Conservation (phyloP, 2,329 filamentous ascomycete genomes). For the Aspergillus pseudoterreus region DNA sequence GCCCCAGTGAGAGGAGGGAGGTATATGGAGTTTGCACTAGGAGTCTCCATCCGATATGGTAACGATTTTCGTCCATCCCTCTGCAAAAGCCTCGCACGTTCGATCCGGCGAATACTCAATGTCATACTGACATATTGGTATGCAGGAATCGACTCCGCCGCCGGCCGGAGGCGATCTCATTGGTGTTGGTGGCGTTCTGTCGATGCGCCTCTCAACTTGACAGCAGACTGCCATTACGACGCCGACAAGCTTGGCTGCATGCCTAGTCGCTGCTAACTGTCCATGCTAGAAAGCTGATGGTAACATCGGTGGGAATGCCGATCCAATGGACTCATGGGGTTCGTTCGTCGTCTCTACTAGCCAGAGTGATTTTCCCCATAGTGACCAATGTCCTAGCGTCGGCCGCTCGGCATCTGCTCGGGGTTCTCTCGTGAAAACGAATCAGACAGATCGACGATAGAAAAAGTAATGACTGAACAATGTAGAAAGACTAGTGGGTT, state of each 20-base stretch:
- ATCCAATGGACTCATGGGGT: not conserved
- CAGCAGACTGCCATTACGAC: conserved; percentile 1
- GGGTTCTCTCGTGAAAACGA: not conserved
- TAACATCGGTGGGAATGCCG: not conserved
- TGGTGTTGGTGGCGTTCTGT: not conserved
- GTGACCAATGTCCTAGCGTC: not conserved
- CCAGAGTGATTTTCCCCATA: not conserved
- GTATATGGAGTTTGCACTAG: no score
- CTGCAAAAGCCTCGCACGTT: no score
- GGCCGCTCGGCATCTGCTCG: not conserved
- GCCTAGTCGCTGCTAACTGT: not conserved
- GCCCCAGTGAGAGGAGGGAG: no score
- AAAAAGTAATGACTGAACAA: not conserved
- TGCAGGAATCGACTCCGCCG: no score
- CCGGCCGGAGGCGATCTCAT: no score
- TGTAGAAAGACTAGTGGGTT: not conserved
- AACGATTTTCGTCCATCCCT: no score
- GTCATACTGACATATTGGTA: no score
- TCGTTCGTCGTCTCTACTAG: not conserved
- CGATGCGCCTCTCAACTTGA: not conserved
- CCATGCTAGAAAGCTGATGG: not conserved
- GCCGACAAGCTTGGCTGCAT: conserved; percentile 3
- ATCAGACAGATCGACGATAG: not conserved
- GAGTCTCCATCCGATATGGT: no score
- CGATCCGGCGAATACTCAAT: no score